Evolutionary conservation across 2,329 filamentous ascomycete species (phyloP).

Genomic region (Scopulariopsis brevicaulis): DNA sequence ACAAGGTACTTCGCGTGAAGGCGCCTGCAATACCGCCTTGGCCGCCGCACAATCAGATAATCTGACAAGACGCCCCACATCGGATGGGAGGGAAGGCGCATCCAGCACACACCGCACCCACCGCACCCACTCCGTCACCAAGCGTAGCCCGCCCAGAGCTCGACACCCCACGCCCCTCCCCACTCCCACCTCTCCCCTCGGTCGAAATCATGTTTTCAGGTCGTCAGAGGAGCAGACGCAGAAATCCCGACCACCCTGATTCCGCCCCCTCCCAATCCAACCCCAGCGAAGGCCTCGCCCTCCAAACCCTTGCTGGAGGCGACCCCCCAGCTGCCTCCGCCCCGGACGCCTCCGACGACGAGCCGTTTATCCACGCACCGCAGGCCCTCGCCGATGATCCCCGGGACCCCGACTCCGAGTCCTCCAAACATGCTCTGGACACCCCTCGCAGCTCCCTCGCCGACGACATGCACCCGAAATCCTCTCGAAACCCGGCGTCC

Average conservation of each 20-base stretch:
- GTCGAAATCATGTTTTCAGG: constrained; percentile 2
- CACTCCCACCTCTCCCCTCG: neutral
- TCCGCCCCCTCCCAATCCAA: neutral
- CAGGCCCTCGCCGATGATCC: neutral
- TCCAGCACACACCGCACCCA: neutral
- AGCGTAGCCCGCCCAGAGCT: neutral
- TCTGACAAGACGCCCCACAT: neutral
- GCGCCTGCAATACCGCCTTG: neutral
- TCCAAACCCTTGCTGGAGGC: neutral
- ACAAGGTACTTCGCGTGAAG: neutral
- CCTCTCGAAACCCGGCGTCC: constrained; percentile 1
- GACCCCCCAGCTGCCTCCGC: neutral
- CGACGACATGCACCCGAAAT: constrained; percentile 20
- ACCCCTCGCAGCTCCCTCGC: neutral
- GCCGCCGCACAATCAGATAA: constrained; percentile 3
- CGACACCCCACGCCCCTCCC: neutral
- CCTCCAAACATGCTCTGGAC: neutral
- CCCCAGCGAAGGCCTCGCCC: neutral
- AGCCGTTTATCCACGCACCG: neutral
- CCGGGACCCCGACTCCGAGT: neutral
- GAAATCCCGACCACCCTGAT: neutral
- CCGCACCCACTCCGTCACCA: neutral
- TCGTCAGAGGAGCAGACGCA: neutral
- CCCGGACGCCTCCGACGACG: neutral
- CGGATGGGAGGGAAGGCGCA: neutral